Percentiles rank a stretch among this genome's conserved stretches.
phyloP scores from a whole-genome alignment of 371 early-diverging fungal species.

The Mucor racemosus region DNA sequence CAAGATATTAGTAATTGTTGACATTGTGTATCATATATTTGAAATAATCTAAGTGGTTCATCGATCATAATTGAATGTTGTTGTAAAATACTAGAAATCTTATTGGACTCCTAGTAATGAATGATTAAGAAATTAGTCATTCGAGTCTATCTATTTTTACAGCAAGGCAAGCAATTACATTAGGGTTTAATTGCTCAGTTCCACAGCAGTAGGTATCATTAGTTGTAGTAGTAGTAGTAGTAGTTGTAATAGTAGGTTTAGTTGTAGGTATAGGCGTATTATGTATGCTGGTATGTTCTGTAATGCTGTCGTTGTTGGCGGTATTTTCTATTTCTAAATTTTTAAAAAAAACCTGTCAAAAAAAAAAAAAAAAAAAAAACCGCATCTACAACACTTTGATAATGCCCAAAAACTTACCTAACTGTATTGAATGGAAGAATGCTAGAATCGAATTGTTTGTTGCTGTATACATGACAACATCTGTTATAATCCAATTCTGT shows the following conservation, averaged over 20 bases:
- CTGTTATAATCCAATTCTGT: conserved; percentile 48
- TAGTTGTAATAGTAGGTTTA: neutral
- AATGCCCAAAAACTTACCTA: conserved; percentile 2
- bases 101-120: conserved; percentile 3
- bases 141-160: neutral
- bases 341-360: conserved; percentile 8
- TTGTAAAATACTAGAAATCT: neutral
- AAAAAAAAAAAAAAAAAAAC: neutral
- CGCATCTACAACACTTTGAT: neutral
- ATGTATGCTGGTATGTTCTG: neutral
- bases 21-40: conserved; percentile 21
- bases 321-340: conserved; percentile 2
- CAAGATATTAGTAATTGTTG: conserved; percentile 17
- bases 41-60: conserved; percentile 25
- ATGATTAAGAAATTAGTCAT: neutral
- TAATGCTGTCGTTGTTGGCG: neutral
- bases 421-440: conserved; percentile 50
- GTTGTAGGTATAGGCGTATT: neutral
- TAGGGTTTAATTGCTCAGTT: neutral
- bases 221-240: neutral
- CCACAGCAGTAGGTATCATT: conserved; percentile 15
- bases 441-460: conserved; percentile 56
- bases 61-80: conserved; percentile 1
- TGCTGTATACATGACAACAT: conserved; percentile 63
- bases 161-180: conserved; percentile 5